phyloP scores from a whole-genome alignment of 345 rosid genomes.

The Jatropha curcas region DNA sequence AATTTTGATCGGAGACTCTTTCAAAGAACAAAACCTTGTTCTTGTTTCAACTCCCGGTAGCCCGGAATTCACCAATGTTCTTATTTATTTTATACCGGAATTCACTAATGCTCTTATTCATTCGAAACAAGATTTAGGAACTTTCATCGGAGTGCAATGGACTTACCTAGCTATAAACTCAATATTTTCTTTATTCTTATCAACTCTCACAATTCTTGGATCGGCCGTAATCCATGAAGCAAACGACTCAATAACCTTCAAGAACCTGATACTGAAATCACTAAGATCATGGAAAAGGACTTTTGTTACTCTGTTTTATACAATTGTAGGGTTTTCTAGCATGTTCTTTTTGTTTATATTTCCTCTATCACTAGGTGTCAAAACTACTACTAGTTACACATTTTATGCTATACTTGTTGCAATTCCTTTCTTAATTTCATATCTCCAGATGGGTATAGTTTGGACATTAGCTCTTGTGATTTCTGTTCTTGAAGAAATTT shows the following conservation, averaged over 20 bases:
- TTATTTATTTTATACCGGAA: slow-evolving; percentile 22
- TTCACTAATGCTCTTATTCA: too few relatives aligned
- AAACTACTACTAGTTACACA: background rate
- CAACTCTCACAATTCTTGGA: slow-evolving; percentile 31
- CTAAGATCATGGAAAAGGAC: slow-evolving; percentile 41
- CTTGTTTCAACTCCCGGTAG: slow-evolving; percentile 28
- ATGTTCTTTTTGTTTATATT: slow-evolving; percentile 23
- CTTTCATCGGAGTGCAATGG: slow-evolving; percentile 28
- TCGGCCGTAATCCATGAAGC: slow-evolving; percentile 37
- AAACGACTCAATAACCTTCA: slow-evolving; percentile 17
- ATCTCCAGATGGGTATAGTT: slow-evolving; percentile 35
- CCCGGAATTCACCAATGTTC: slow-evolving; percentile 27
- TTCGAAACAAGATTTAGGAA: slow-evolving; percentile 20
- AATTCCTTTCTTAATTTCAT: slow-evolving; percentile 24
- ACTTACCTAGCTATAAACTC: slow-evolving; percentile 14
- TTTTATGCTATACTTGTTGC: background rate
- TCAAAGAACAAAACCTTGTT: slow-evolving; percentile 18
- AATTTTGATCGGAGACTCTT: slow-evolving; percentile 30
- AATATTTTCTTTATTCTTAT: slow-evolving; percentile 27
- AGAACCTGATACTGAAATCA: slow-evolving; percentile 27
- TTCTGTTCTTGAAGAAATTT: slow-evolving; percentile 54
- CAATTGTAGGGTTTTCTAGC: slow-evolving; percentile 34
- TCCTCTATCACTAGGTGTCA: slow-evolving; percentile 28
- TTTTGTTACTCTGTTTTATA: slow-evolving; percentile 44
- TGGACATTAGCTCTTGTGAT: slow-evolving; percentile 54